Conservation (phyloP, 495 filamentous ascomycete genomes). For the Hyaloscypha hepaticicola region DNA sequence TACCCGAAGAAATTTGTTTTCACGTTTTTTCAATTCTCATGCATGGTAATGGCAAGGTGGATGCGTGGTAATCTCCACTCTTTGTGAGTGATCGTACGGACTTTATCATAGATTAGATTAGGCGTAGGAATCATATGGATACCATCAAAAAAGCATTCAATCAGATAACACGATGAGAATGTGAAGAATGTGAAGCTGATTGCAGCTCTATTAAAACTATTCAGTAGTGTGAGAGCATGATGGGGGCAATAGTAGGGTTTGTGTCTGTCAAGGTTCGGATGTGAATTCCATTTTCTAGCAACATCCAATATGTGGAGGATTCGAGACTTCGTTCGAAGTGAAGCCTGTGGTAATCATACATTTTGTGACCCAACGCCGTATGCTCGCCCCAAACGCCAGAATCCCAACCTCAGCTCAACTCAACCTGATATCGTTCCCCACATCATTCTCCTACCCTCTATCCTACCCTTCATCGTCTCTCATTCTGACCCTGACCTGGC, state of each 20-base stretch:
- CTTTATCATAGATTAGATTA: conserved; percentile 7
- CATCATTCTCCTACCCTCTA: neutral
- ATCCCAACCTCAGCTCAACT: neutral
- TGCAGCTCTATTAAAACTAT: neutral
- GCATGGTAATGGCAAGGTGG: conserved; percentile 4
- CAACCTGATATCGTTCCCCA: neutral
- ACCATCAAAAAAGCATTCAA: neutral
- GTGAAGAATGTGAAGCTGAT: no score
- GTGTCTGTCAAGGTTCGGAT: neutral
- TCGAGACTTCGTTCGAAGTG: neutral
- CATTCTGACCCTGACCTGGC: conserved; percentile 12
- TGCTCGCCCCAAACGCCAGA: neutral
- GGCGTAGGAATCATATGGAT: conserved; percentile 6
- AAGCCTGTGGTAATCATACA: neutral
- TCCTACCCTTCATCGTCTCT: conserved; percentile 15
- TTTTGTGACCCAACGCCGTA: conserved; percentile 8
- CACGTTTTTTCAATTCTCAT: conserved; percentile 7
- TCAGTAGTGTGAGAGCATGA: neutral
- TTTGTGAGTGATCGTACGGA: neutral
- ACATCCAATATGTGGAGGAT: neutral
- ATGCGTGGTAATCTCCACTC: conserved; percentile 10
- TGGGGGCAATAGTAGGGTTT: neutral
- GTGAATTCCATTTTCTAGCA: neutral
- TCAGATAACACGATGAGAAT: no score
- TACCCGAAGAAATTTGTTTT: conserved; percentile 18